Conservation (phyloP, 2,329 filamentous ascomycete species). For the Coniochaeta sp. region DNA sequence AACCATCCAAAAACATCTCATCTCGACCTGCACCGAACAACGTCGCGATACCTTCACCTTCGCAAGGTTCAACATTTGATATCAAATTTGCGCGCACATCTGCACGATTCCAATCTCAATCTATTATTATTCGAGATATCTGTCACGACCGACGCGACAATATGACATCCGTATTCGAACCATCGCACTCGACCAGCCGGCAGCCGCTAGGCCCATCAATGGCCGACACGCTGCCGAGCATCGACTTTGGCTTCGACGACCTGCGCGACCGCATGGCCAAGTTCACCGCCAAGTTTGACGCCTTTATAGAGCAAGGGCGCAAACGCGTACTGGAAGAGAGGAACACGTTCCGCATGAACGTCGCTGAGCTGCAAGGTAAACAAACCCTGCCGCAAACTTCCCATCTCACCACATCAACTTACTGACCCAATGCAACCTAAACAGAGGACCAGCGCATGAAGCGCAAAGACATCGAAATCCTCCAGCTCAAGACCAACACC, state of each 20-base stretch:
- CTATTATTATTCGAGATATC: too few species aligned
- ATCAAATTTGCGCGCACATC: too few species aligned
- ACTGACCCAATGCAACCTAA: neutral
- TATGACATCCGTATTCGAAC: slow-evolving; percentile 60
- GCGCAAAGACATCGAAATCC: slow-evolving; percentile 79
- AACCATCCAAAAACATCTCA: neutral
- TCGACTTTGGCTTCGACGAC: slow-evolving; percentile 95
- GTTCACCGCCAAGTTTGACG: slow-evolving; percentile 85
- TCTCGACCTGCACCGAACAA: neutral
- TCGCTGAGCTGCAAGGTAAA: slow-evolving; percentile 83
- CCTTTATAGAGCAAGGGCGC: slow-evolving; percentile 85
- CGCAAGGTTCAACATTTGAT: too few species aligned
- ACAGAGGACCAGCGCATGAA: slow-evolving; percentile 88
- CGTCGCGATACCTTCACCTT: neutral
- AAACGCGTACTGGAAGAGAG: slow-evolving; percentile 88
- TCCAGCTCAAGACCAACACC: slow-evolving; percentile 61
- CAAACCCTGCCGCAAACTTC: slow-evolving; percentile 3
- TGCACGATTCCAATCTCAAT: too few species aligned
- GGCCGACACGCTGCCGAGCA: slow-evolving; percentile 73
- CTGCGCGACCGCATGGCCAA: slow-evolving; percentile 90
- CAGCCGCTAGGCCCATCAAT: slow-evolving; percentile 57
- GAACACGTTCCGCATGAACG: slow-evolving; percentile 85
- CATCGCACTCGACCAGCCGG: slow-evolving; percentile 60
- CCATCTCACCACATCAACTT: too few species aligned
- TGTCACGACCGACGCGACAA: slow-evolving; percentile 4